A percentile compares a stretch with the other conserved stretches of the same genome.
phyloP scores from a whole-genome alignment of 2,329 filamentous ascomycete genomes.

The Ophiostoma himal-ulmi region DNA sequence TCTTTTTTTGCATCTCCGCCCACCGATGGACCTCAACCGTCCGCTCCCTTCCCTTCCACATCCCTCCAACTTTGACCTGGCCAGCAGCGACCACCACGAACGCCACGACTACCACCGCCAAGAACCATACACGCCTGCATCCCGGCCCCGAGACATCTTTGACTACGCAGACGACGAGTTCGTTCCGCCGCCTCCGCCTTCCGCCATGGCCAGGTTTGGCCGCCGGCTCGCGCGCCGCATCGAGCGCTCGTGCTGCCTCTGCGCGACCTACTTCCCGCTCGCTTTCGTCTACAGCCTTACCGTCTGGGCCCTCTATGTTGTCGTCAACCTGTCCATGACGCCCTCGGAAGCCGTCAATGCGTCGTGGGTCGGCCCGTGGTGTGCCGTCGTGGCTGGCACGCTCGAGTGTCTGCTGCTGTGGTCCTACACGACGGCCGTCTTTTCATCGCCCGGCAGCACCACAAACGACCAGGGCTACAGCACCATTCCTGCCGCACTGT shows the following conservation, averaged over 20 bases:
- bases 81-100: not conserved
- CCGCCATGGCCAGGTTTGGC: conserved; percentile 41
- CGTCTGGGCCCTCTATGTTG: conserved; percentile 90
- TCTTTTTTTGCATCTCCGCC: not conserved
- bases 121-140: not conserved
- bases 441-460: conserved; percentile 77
- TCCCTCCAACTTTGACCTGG: conserved; percentile 1
- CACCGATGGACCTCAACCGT: conserved; percentile 11
- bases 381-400: conserved; percentile 57
- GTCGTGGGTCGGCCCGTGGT: conserved; percentile 21
- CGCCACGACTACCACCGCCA: not conserved
- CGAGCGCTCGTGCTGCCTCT: conserved; percentile 78
- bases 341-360: conserved; percentile 39
- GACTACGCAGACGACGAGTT: conserved; percentile 8
- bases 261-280: conserved; percentile 78
- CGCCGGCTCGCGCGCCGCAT: conserved; percentile 61
- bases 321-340: conserved; percentile 63
- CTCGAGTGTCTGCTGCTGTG: conserved; percentile 78
- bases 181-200: conserved; percentile 8
- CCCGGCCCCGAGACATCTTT: not conserved
- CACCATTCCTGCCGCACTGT: conserved; percentile 58
- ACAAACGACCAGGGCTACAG: conserved; percentile 65
- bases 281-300: conserved; percentile 82
- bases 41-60: conserved; percentile 10
- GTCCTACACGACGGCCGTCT: conserved; percentile 89